Evolutionary conservation across 2,329 filamentous ascomycete species (phyloP), one percentile per base, ranked within the genome.

Genomic region (Colletotrichum cuscutae): DNA sequence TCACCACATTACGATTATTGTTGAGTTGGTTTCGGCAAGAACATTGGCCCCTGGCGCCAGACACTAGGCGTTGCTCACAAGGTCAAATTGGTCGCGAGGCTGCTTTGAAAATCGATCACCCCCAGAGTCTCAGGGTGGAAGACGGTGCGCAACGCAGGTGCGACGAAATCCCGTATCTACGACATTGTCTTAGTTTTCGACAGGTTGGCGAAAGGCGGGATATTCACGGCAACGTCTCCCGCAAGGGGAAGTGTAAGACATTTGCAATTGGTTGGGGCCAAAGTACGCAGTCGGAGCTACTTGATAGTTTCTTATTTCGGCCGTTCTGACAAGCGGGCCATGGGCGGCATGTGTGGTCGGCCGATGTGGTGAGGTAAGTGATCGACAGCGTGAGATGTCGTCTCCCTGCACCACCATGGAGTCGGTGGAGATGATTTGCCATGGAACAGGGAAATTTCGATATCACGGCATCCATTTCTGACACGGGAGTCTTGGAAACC

Each of bases 401-500:
- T 54, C 67, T 68, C n/a, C n/a, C 46, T 65, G 67, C 67, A 65
- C 11, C 60, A 24, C n/a, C 32, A 65, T 65, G 67, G 60, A 24
- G 53, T 62, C 8, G 12, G 46, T 35, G 60, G 56, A 53, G 61
- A 57, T n/a, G 26, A 37, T 53, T 54, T 49, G 22, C 35, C 53
- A 19, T 30, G 49, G n/a, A 24, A 28, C 24, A 46, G 19, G 42
- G 32, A 30, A 32, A 52, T 56, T 52, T 62, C 26, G 35, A 58
- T 58, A 58, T 68, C 68, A 52, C 22, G 24, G 35, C 56, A 57
- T 9, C 26, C 54, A 28, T 28, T 56, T 52, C 54, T 28, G 63
- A 49, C 52, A 35, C 32, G 30, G 32, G 32, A 5, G n/a, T 30
- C 54, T 58, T 30, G 26, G 15, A 32, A 15, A 15, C 30, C 30